Evolutionary conservation across 305 asterid species (phyloP).

Genomic region (Plantago lanceolata): DNA sequence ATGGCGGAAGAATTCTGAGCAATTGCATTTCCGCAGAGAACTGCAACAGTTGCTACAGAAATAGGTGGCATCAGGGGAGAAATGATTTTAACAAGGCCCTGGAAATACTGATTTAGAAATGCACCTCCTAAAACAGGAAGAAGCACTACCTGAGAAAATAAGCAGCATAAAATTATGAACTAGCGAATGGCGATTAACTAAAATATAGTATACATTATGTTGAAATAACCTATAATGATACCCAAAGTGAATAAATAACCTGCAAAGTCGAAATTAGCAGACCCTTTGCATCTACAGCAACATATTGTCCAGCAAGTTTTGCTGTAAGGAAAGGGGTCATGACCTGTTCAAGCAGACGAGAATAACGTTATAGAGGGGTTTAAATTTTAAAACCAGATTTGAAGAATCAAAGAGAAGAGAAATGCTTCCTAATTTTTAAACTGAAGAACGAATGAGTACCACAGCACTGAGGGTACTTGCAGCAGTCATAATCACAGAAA

Average conservation of each 20-base stretch:
- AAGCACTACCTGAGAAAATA: conserved; percentile 62
- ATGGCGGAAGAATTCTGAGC: conserved; percentile 89
- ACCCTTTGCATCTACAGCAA: conserved; percentile 79
- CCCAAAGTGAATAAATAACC: conserved; percentile 32
- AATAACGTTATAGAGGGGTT: too few species aligned
- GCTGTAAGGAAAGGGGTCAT: conserved; percentile 92
- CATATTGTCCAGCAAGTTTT: conserved; percentile 86
- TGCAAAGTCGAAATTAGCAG: conserved; percentile 85
- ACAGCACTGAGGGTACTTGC: conserved; percentile 85
- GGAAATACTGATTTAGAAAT: conserved; percentile 77
- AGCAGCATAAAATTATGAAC: neutral
- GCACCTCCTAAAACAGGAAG: conserved; percentile 89
- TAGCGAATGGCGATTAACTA: neutral
- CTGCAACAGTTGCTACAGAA: conserved; percentile 84
- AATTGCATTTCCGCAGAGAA: conserved; percentile 87
- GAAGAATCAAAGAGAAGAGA: neutral
- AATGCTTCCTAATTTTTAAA: neutral
- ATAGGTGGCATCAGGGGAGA: conserved; percentile 84
- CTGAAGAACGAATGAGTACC: conserved; percentile 36
- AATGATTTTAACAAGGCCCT: conserved; percentile 53
- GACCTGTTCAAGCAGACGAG: conserved; percentile 38
- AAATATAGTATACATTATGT: neutral
- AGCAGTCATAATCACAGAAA: conserved; percentile 95
- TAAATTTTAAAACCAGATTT: neutral
- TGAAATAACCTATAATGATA: neutral